Percentiles rank a stretch among this genome's conserved stretches.
These are phyloP conservation scores for Monilinia fructicola DNA, from an alignment of 2,329 filamentous ascomycete species.

Conservation along the genomic window DNA sequence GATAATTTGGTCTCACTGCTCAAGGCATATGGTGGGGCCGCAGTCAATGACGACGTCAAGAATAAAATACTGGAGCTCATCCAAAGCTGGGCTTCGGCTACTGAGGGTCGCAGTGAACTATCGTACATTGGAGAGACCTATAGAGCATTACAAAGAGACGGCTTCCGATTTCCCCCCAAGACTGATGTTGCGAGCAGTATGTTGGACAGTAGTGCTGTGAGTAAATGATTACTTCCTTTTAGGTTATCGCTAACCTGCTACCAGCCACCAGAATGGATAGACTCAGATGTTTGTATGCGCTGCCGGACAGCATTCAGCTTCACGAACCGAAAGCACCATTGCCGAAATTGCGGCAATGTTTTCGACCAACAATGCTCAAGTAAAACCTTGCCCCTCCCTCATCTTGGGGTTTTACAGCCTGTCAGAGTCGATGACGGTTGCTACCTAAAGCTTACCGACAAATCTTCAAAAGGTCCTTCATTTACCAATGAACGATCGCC, in stretches of 20 bases:
- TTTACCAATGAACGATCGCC: conserved; percentile 47
- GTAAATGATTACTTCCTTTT: conserved; percentile 40
- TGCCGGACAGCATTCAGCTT: conserved; percentile 95
- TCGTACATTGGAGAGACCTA: conserved; percentile 89
- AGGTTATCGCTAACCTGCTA: conserved; percentile 20
- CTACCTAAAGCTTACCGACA: conserved; percentile 83
- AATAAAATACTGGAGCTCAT: conserved; percentile 90
- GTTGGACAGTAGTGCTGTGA: conserved; percentile 92
- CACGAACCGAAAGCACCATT: conserved; percentile 98
- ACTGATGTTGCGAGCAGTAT: conserved; percentile 90
- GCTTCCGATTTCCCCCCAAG: conserved; percentile 85
- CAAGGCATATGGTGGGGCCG: conserved; percentile 70
- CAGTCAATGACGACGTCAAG: conserved; percentile 82
- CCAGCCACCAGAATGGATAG: conserved; percentile 92
- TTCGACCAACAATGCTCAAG: conserved; percentile 94
- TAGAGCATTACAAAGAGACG: conserved; percentile 75
- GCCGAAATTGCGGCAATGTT: conserved; percentile 94
- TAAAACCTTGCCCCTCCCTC: conserved; percentile 84
- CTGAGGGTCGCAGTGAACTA: conserved; percentile 79
- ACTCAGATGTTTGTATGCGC: conserved; percentile 98
- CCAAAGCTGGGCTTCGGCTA: conserved; percentile 88
- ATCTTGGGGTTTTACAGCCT: conserved; percentile 86
- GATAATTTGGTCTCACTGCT: conserved; percentile 91
- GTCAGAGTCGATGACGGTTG: conserved; percentile 97
- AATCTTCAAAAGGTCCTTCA: conserved; percentile 51